Percentiles rank a stretch among this genome's conserved stretches.
Conservation (phyloP, 257 asterid species). For the Solanum megistacrolobum region DNA sequence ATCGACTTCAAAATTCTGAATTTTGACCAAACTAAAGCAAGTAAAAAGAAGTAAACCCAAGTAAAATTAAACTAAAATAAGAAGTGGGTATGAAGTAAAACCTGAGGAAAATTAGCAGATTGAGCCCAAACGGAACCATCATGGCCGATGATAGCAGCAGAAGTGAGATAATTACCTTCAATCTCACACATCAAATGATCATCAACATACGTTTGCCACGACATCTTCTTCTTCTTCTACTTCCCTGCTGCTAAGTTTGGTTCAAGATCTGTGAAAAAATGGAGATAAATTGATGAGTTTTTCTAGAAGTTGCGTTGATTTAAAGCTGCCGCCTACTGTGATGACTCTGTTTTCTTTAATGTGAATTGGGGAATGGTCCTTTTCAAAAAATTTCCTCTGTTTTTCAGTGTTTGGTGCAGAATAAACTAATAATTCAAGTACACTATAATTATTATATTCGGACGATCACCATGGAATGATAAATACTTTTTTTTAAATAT, state of each 20-base stretch:
- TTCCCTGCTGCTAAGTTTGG: not conserved
- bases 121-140: conserved; percentile 26
- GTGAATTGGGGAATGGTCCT: not conserved
- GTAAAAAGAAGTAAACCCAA: not conserved
- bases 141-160: conserved; percentile 23
- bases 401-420: not conserved
- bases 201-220: conserved; percentile 24
- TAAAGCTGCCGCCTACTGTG: conserved; percentile 9
- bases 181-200: conserved; percentile 29
- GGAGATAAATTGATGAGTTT: not conserved
- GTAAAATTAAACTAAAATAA: not conserved
- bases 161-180: conserved; percentile 18
- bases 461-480: rapidly evolving
- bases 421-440: not conserved
- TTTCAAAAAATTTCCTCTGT: not conserved
- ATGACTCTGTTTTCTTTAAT: not conserved
- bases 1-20: not conserved
- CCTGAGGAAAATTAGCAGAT: conserved; percentile 23
- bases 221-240: not conserved
- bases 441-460: no score
- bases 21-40: not conserved
- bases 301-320: conserved; percentile 11
- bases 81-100: not conserved
- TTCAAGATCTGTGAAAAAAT: not conserved
- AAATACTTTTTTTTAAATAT: rapidly evolving